Evolutionary conservation across 176 grass and related monocot genomes (phyloP), one percentile per base, ranked within the genome.

Genomic region (Neostapfia colusana): DNA sequence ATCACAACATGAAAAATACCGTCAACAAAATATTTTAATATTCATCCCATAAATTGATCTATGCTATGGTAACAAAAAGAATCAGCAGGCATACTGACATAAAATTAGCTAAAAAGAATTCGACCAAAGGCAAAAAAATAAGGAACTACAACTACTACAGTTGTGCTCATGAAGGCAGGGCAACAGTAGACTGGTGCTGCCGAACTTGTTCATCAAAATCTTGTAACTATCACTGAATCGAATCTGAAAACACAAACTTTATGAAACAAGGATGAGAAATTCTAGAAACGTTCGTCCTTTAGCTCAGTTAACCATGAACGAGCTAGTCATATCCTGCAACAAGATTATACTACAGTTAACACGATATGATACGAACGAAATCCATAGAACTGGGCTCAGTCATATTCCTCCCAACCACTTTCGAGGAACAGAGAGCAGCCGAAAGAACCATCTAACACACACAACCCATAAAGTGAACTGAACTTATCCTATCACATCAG

Each of bases 91-190:
- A 65, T 1, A 28, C 9, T 69, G 14, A 57, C 50, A 69, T 35
- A 69, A 58, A 61, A 17, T 69, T 51, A 61, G 42, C 44, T 70
- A 62, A 31, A 69, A 60, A 36, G 43, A 38, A 39, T 18, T 13
- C 45, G 69, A 74, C 8, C 16, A 38, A 70, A 69, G n/a, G 64
- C 18, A 83, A 37, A 28, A 36, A 45, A 36, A 48, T 7, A 64
- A 42, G 20, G 46, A 38, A 71, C 18, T 21, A 56, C 7, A 38
- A 71, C 18, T 21, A 56, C 7, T 63, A 53, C 67, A 77, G 56
- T 27, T 17, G 6, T 34, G 50, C n/a, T 67, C 50, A 59, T 58
- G 38, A 75, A 46, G 15, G 20, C 13, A 40, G 31, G 36, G 49
- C 0, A 18, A 31, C 40, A 26, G 16, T 34, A 68, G 56, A 79